Percentiles rank a stretch among this genome's conserved stretches.
phyloP scores from a whole-genome alignment of 169 alveolate genomes.

The Cryptosporidium ubiquitum region DNA sequence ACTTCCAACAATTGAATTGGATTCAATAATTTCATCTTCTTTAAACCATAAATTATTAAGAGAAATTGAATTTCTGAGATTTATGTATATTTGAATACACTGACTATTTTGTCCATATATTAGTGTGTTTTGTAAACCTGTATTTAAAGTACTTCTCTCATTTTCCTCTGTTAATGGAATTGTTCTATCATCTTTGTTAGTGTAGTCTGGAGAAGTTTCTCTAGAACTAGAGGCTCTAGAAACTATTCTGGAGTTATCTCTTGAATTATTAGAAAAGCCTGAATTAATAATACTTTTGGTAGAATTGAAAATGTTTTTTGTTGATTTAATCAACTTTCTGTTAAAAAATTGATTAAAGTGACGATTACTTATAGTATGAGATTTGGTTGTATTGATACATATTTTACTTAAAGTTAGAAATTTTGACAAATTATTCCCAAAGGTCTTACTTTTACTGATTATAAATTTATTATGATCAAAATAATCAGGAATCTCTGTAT shows the following conservation, averaged over 20 bases:
- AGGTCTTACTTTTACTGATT: neutral
- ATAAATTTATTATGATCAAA: neutral
- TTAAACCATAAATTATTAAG: constrained; percentile 42
- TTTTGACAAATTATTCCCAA: neutral
- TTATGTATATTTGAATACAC: neutral
- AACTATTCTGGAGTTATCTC: neutral
- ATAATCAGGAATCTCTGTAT: neutral
- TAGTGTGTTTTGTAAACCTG: neutral
- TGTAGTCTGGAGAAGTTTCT: neutral
- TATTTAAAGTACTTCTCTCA: neutral
- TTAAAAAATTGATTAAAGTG: neutral
- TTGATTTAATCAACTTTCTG: constrained; percentile 10
- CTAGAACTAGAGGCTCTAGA: constrained; percentile 6
- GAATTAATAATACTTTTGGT: constrained; percentile 5
- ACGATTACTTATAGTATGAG: neutral
- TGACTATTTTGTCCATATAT: neutral
- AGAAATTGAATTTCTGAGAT: constrained; percentile 27
- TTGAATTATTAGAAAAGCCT: neutral
- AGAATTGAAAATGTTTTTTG: constrained; percentile 18
- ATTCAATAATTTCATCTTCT: neutral
- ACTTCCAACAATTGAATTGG: neutral
- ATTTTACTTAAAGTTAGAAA: constrained; percentile 46
- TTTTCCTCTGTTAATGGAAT: neutral
- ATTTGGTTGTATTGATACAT: constrained; percentile 2
- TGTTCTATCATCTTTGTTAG: neutral